These are phyloP conservation scores for Nannochloropsis salina DNA, from an alignment of 108 stramenopile genomes.

Conservation along the genomic window DNA sequence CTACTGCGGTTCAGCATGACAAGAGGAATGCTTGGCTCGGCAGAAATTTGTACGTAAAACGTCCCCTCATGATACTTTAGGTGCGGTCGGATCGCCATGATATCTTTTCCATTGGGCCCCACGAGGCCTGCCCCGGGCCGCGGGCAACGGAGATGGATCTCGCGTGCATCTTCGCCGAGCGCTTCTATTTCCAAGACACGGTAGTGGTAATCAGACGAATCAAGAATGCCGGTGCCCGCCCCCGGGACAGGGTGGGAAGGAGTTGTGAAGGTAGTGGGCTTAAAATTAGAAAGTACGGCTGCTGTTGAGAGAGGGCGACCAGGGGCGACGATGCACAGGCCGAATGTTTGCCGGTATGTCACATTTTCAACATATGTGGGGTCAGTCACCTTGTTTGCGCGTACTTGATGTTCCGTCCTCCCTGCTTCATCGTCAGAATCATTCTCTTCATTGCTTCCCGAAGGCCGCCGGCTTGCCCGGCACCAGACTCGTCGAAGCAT, in stretches of 20 bases:
- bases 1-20: neutral
- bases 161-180: neutral
- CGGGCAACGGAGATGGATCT: neutral
- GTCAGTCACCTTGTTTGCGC: neutral
- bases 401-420: neutral
- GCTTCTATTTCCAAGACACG: neutral
- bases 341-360: neutral
- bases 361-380: neutral
- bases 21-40: neutral
- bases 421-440: neutral
- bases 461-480: neutral
- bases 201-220: neutral
- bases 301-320: neutral
- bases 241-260: no score
- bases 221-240: no score
- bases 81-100: neutral
- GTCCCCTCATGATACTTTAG: neutral
- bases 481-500: conserved; percentile 15
- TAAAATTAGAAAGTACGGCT: neutral
- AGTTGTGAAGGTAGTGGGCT: no score
- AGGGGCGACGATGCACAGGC: neutral
- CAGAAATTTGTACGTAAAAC: neutral
- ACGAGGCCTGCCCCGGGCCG: conserved; percentile 10
- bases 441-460: neutral
- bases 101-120: neutral